Evolutionary conservation across 2,329 filamentous ascomycete species (phyloP).

Genomic region (Aspergillus fijiensis): DNA sequence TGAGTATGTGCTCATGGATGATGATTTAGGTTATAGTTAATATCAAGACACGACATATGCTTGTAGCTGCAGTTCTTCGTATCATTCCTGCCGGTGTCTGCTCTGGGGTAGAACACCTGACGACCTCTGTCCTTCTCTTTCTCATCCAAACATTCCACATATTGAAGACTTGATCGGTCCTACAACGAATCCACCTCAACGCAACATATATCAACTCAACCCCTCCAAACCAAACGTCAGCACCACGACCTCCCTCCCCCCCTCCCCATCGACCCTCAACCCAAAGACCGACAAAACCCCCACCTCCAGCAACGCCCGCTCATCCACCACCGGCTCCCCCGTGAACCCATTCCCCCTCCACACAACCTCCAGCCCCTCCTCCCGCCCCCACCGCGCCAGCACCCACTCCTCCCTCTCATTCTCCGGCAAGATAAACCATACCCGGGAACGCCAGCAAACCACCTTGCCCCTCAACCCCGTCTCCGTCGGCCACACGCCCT

Average conservation of each 20-base stretch:
- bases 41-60: neutral
- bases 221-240: neutral
- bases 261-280: neutral
- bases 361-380: neutral
- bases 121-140: neutral
- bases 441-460: neutral
- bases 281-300: neutral
- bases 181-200: too few relatives aligned
- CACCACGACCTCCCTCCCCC: neutral
- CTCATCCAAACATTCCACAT: too few relatives aligned
- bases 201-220: too few relatives aligned
- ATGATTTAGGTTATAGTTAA: slow-evolving; percentile 15
- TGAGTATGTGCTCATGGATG: slow-evolving; percentile 20
- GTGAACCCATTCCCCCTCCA: neutral
- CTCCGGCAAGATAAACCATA: neutral
- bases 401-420: neutral
- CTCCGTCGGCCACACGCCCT: neutral
- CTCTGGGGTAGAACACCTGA: neutral
- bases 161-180: too few relatives aligned
- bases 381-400: neutral
- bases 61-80: too few relatives aligned
- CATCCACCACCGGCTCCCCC: slow-evolving; percentile 2
- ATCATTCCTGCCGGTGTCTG: too few relatives aligned
- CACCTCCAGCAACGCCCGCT: neutral
- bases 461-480: neutral